Conservation (phyloP, 768 basidiomycete species). For the Mycena galopus region DNA sequence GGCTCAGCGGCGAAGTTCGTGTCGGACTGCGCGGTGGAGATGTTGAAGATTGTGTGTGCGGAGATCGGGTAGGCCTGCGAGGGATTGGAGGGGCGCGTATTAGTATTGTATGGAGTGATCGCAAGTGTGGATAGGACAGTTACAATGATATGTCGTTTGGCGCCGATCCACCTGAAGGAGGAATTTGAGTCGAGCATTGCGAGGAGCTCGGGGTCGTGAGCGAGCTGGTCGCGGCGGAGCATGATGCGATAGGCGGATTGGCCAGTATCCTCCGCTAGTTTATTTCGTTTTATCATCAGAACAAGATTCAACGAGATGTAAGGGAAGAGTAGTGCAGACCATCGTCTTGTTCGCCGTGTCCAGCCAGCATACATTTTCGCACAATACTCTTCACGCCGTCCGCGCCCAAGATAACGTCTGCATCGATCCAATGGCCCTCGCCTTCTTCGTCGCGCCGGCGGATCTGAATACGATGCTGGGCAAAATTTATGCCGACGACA, state of each 20-base stretch:
- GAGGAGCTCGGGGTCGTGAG: constrained; percentile 49
- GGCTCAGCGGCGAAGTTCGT: constrained; percentile 48
- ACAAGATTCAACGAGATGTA: not conserved
- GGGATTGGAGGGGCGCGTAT: too few relatives aligned
- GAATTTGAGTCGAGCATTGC: constrained; percentile 46
- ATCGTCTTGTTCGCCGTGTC: constrained; percentile 43
- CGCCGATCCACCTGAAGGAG: constrained; percentile 54
- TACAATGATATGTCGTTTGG: constrained; percentile 49
- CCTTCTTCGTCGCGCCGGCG: constrained; percentile 16
- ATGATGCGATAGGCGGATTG: constrained; percentile 56
- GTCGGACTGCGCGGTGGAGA: constrained; percentile 54
- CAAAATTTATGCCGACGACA: constrained; percentile 44
- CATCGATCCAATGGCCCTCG: constrained; percentile 43
- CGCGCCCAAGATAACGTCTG: constrained; percentile 52
- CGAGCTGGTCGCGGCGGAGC: constrained; percentile 45
- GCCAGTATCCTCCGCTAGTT: constrained; percentile 49
- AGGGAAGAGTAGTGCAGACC: not conserved
- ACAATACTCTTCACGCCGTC: constrained; percentile 54
- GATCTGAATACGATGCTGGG: constrained; percentile 27
- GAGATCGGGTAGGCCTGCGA: constrained; percentile 54
- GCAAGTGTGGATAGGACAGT: not conserved
- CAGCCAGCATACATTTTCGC: constrained; percentile 47
- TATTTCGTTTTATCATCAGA: not conserved
- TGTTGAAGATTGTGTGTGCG: constrained; percentile 50
- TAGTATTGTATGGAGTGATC: too few relatives aligned